phyloP scores from a whole-genome alignment of 179 eudicot genomes.

The Camellia oleifera region DNA sequence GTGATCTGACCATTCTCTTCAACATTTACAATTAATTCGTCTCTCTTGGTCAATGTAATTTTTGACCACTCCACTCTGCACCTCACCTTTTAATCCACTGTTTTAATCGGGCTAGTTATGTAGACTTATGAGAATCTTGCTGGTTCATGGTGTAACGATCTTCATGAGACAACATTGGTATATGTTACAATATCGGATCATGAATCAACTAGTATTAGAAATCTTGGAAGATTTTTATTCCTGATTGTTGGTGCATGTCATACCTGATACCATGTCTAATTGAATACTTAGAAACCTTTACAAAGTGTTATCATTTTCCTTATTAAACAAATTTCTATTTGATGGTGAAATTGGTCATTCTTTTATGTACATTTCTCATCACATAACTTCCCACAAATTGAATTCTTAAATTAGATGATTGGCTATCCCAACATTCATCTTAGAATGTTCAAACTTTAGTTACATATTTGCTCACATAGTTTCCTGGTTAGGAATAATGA shows the following conservation, averaged over 20 bases:
- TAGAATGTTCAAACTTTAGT: neutral
- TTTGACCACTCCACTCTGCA: neutral
- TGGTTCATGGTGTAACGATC: neutral
- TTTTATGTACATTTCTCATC: neutral
- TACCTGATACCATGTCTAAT: neutral
- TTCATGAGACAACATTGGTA: neutral
- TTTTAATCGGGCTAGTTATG: neutral
- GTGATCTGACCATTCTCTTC: conserved; percentile 3
- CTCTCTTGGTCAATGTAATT: neutral
- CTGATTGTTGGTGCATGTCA: neutral
- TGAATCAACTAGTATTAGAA: neutral
- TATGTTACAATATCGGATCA: neutral
- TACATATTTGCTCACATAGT: neutral
- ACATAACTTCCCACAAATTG: neutral
- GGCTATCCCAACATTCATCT: too few relatives aligned
- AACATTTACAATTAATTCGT: neutral
- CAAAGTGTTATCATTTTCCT: neutral
- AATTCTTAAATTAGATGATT: too few relatives aligned
- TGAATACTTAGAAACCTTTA: conserved; percentile 1
- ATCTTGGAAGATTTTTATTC: neutral
- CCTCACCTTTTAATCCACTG: neutral
- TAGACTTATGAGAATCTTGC: neutral
- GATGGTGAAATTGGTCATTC: neutral
- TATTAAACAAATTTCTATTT: neutral
- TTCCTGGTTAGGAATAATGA: neutral